Conservation (phyloP, 2,329 filamentous ascomycete genomes). For the Monilinia aucupariae region DNA sequence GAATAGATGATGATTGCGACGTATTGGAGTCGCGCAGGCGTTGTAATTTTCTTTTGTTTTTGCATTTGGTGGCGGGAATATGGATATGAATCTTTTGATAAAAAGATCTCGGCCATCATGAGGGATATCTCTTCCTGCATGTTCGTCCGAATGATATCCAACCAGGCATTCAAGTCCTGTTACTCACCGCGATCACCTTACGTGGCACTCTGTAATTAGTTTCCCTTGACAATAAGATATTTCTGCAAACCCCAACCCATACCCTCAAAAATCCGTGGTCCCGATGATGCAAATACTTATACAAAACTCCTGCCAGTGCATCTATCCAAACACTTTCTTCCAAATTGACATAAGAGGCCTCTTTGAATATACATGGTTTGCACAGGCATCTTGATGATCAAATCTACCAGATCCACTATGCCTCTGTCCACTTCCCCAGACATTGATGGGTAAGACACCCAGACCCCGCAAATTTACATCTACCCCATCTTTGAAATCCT, state of each 20-base stretch:
- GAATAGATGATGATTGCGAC: neutral
- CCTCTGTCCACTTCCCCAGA: constrained; percentile 28
- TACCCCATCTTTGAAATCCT: constrained; percentile 14
- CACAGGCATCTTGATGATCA: constrained; percentile 23
- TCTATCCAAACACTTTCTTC: constrained; percentile 16
- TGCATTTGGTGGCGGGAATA: neutral
- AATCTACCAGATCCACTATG: constrained; percentile 24
- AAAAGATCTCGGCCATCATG: neutral
- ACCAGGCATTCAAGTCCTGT: neutral
- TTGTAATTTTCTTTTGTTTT: neutral
- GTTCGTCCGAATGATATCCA: neutral
- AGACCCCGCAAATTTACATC: constrained; percentile 23
- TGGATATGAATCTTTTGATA: neutral
- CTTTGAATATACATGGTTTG: constrained; percentile 22
- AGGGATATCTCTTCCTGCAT: neutral
- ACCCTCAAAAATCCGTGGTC: neutral
- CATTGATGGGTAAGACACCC: constrained; percentile 25
- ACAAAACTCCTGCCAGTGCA: neutral
- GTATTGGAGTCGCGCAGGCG: neutral
- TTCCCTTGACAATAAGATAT: constrained; percentile 7
- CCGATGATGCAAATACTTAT: neutral
- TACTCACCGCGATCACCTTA: constrained; percentile 2
- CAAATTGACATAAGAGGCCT: constrained; percentile 7
- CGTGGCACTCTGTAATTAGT: constrained; percentile 6
- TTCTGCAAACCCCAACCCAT: neutral